Base-by-base conservation (phyloP, 306 rosid species). In the Arachis stenosperma region DNA sequence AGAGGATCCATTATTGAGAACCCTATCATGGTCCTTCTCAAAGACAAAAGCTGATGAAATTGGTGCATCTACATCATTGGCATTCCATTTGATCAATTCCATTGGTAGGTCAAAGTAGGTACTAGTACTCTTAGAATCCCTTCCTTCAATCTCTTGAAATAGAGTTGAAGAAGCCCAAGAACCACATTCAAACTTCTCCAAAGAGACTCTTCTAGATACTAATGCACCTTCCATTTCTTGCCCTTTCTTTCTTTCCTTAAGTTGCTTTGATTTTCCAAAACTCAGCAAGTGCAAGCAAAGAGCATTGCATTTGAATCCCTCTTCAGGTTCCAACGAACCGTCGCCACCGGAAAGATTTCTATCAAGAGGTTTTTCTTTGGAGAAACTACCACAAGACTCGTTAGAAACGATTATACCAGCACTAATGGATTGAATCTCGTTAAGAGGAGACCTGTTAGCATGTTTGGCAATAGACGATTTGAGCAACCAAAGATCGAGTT, bases 121-220 rank as follows among this genome's bases (percentile, higher is more conserved):
- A 70, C 37, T 33, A 22, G 27, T 22, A 33, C 62, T 77, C 33
- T 6, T 22, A 6, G 84, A n/a, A 13, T 88, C 90, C 7, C 67
- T 75, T 0, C 78, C 90, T 61, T 78, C 90, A 12, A 53, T 33
- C 17, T 85, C 79, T 51, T 65, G 72, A 8, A 81, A 67, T 61
- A 84, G 2, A 41, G 80, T 81, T 0, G 91, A 84, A 17, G 94
- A 84, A 30, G 93, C 86, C 97, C 97, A 92, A 0, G 92, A 89
- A 3, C 88, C 98, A 17, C 98, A 92, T 60, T 92, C 98, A 68
- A 92, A 92, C 55, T 85, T 92, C 69, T 92, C 96, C 75, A 92
- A 9, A 5, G 96, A 92, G 27, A 83, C 89, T 2, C 84, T 89
- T 59, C 90, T 82, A 0, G 96, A 89, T 60, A 86, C 82, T 48